These are phyloP conservation scores for Arthrobotrys musiformis DNA, from an alignment of 2,329 filamentous ascomycete genomes.

Conservation along the genomic window DNA sequence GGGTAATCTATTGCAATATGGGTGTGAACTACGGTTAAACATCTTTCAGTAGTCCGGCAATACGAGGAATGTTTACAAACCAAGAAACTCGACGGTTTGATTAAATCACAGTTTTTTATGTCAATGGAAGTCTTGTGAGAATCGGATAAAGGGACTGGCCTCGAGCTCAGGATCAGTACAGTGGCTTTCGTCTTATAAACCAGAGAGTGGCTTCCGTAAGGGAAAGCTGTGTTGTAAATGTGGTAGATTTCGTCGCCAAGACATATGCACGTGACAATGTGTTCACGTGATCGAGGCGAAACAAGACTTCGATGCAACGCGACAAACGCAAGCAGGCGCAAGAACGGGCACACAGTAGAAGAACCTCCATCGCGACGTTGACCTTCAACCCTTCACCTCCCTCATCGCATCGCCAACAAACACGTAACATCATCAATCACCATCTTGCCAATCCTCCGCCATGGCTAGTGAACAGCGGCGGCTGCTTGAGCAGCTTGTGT, in stretches of 20 bases:
- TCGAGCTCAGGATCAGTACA: too few relatives aligned
- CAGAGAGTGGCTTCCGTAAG: too few relatives aligned
- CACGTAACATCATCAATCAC: neutral
- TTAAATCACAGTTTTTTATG: too few relatives aligned
- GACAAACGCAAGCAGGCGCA: neutral
- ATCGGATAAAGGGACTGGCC: too few relatives aligned
- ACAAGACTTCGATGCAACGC: conserved; percentile 18
- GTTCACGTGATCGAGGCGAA: neutral
- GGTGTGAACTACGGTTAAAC: too few relatives aligned
- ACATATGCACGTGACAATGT: neutral
- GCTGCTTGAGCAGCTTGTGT: conserved; percentile 88
- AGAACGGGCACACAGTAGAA: too few relatives aligned
- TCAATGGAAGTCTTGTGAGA: too few relatives aligned
- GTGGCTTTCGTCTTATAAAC: too few relatives aligned
- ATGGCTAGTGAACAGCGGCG: conserved; percentile 80
- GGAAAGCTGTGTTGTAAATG: neutral
- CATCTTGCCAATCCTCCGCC: neutral
- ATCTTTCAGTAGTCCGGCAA: too few relatives aligned
- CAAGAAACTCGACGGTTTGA: too few relatives aligned
- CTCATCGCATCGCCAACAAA: neutral
- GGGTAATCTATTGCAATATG: too few relatives aligned
- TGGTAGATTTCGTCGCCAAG: neutral
- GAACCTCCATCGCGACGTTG: neutral
- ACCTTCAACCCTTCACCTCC: neutral
- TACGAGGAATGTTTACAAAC: too few relatives aligned